Evolutionary conservation across 2,329 filamentous ascomycete species (phyloP).

Genomic region (Cyphellophora europaea): DNA sequence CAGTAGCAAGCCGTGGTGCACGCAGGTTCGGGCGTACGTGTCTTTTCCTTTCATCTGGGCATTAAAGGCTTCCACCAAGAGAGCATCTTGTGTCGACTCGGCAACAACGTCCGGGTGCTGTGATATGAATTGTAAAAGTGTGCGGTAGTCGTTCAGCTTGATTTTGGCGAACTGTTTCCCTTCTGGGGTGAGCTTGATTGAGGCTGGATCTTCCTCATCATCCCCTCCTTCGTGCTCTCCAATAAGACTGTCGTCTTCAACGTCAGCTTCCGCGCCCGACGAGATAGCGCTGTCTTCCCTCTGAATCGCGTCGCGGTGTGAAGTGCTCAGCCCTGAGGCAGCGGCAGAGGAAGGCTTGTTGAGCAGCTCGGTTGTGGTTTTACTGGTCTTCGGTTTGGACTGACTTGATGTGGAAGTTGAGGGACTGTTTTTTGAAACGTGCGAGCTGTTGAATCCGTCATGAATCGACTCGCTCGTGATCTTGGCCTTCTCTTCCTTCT

Average conservation of each 20-base stretch:
- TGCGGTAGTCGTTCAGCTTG: slow-evolving; percentile 61
- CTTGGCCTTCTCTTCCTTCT: slow-evolving; percentile 76
- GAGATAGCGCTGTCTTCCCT: slow-evolving; percentile 36
- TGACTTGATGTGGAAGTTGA: slow-evolving; percentile 30
- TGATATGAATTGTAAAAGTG: slow-evolving; percentile 68
- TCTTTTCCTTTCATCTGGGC: slow-evolving; percentile 67
- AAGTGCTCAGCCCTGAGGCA: slow-evolving; percentile 16
- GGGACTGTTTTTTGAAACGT: slow-evolving; percentile 54
- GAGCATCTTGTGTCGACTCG: slow-evolving; percentile 81
- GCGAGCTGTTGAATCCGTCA: slow-evolving; percentile 82
- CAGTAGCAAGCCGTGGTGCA: slow-evolving; percentile 84
- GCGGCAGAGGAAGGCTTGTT: slow-evolving; percentile 48
- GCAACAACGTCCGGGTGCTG: slow-evolving; percentile 67
- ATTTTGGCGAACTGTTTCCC: slow-evolving; percentile 79
- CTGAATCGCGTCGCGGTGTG: slow-evolving; percentile 25
- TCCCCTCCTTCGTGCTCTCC: slow-evolving; percentile 31
- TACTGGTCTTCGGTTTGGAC: slow-evolving; percentile 8
- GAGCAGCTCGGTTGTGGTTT: slow-evolving; percentile 56
- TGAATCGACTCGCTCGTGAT: slow-evolving; percentile 89
- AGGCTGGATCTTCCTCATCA: slow-evolving; percentile 56
- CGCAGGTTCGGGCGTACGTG: slow-evolving; percentile 72
- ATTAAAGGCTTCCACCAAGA: slow-evolving; percentile 88
- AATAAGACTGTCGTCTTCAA: slow-evolving; percentile 40
- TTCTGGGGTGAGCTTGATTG: slow-evolving; percentile 65
- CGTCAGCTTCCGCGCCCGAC: slow-evolving; percentile 52